Evolutionary conservation across 352 stramenopile genomes (phyloP).

Genomic region (Globisporangium cylindrosporum): DNA sequence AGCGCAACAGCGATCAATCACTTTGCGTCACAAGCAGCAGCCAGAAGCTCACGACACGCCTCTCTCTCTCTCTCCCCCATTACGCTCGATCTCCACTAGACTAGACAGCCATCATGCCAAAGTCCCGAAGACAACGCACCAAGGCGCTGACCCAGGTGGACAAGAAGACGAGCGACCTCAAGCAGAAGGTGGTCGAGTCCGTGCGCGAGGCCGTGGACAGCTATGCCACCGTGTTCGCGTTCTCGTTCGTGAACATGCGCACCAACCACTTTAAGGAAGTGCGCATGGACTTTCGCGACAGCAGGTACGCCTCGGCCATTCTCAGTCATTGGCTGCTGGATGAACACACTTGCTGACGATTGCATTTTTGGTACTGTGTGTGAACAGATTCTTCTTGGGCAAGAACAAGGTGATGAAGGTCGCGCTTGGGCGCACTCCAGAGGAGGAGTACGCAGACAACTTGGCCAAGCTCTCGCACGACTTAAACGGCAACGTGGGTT

Average conservation of each 20-base stretch:
- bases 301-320: slow-evolving; percentile 40
- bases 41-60: background rate
- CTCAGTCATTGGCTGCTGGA: too few species aligned
- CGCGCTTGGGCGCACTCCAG: slow-evolving; percentile 90
- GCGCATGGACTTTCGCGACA: slow-evolving; percentile 94
- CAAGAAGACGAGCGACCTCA: slow-evolving; percentile 96
- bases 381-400: slow-evolving; percentile 94
- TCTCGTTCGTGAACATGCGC: slow-evolving; percentile 98
- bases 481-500: slow-evolving; percentile 91
- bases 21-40: slow-evolving; percentile 14
- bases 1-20: slow-evolving; percentile 13
- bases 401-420: slow-evolving; percentile 99
- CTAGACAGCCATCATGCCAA: slow-evolving; percentile 54
- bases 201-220: slow-evolving; percentile 93
- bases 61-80: background rate
- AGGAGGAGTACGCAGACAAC: slow-evolving; percentile 97
- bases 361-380: background rate
- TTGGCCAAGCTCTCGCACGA: slow-evolving; percentile 89
- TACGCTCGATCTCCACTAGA: background rate
- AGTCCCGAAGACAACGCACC: slow-evolving; percentile 83
- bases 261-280: slow-evolving; percentile 99
- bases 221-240: slow-evolving; percentile 93
- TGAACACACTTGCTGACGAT: background rate
- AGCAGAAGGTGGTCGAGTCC: slow-evolving; percentile 92
- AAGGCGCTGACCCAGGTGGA: slow-evolving; percentile 94